Conservation (phyloP, 345 rosid species). For the Aethionema arabicum region DNA sequence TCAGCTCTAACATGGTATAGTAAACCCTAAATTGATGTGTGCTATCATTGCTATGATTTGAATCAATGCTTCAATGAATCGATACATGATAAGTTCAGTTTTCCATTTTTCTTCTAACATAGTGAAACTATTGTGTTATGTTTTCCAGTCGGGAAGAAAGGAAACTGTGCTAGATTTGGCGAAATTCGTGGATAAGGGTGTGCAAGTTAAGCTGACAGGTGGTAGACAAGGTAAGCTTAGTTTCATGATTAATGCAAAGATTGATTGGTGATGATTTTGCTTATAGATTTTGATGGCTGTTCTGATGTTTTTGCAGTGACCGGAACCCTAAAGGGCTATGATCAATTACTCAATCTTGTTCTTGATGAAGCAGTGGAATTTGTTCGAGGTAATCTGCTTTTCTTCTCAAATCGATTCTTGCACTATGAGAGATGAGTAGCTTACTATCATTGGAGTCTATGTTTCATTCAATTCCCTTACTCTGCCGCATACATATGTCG, state of each 20-base stretch:
- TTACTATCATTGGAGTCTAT: conserved; percentile 2
- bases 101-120: not conserved
- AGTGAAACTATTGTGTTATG: not conserved
- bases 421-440: not conserved
- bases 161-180: conserved; percentile 97
- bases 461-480: not conserved
- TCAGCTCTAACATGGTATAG: conserved; percentile 27
- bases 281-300: conserved; percentile 6
- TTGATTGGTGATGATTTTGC: not conserved
- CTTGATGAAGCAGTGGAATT: conserved; percentile 86
- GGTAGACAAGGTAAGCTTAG: conserved; percentile 79
- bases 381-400: conserved; percentile 61
- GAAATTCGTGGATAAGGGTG: conserved; percentile 97
- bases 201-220: conserved; percentile 95
- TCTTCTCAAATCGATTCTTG: not conserved
- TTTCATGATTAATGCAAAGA: not conserved
- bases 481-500: not conserved
- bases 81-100: conserved; percentile 1
- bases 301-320: conserved; percentile 54
- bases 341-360: conserved; percentile 91
- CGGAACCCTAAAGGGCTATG: conserved; percentile 93
- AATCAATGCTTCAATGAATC: not conserved
- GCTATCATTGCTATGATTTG: not conserved
- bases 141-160: conserved; percentile 78
- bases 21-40: not conserved